phyloP scores from a whole-genome alignment of 139 green algal genomes.

The Diplosphaera chodatii region DNA sequence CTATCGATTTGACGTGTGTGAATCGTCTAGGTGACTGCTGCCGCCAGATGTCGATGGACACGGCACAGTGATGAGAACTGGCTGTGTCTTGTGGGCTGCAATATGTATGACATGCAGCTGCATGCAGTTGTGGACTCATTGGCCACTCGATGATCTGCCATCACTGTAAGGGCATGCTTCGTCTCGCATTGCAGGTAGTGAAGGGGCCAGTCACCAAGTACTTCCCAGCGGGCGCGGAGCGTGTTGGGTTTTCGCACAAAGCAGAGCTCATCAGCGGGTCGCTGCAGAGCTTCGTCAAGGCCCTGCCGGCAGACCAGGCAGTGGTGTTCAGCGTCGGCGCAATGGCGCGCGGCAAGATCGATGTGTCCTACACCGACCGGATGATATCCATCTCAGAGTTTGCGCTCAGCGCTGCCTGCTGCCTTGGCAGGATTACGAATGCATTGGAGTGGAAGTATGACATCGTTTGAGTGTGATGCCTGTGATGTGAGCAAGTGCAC shows the following conservation, averaged over 20 bases:
- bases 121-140: too few relatives aligned
- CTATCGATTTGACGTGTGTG: too few relatives aligned
- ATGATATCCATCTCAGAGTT: constrained; percentile 86
- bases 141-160: too few relatives aligned
- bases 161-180: too few relatives aligned
- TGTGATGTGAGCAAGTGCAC: too few relatives aligned
- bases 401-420: constrained; percentile 84
- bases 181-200: constrained; percentile 47
- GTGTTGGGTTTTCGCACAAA: constrained; percentile 78
- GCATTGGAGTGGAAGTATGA: constrained; percentile 83
- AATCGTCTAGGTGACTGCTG: too few relatives aligned
- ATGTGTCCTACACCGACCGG: constrained; percentile 76
- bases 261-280: constrained; percentile 45
- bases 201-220: constrained; percentile 86
- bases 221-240: constrained; percentile 54
- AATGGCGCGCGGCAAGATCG: constrained; percentile 89
- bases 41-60: too few relatives aligned
- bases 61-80: too few relatives aligned
- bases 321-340: constrained; percentile 88
- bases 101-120: too few relatives aligned
- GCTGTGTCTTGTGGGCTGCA: too few relatives aligned
- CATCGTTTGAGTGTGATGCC: constrained; percentile 62
- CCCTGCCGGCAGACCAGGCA: constrained; percentile 33
- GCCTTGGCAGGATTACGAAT: constrained; percentile 77
- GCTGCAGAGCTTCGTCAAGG: constrained; percentile 35